Conservation (phyloP, 2,329 filamentous ascomycete genomes). For the Diaporthe aspalathi region DNA sequence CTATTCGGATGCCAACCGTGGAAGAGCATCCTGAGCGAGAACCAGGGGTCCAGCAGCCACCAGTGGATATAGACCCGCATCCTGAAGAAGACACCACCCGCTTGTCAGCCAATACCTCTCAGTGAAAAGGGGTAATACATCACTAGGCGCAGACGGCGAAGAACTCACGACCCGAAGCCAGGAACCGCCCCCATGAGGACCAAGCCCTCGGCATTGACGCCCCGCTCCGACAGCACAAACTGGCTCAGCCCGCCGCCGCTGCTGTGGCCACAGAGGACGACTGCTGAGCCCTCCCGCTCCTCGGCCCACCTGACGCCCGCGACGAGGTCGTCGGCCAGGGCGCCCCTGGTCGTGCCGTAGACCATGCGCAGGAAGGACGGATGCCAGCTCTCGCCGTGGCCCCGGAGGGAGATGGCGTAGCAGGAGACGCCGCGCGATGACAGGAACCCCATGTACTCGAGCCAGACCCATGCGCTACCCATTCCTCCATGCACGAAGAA, state of each 20-base stretch:
- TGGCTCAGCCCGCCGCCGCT: slow-evolving; percentile 63
- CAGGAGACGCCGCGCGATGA: slow-evolving; percentile 56
- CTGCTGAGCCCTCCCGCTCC: slow-evolving; percentile 47
- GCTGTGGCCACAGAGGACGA: slow-evolving; percentile 63
- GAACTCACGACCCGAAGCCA: slow-evolving; percentile 18
- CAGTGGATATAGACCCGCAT: slow-evolving; percentile 58
- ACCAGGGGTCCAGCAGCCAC: slow-evolving; percentile 60
- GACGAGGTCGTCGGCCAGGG: slow-evolving; percentile 58
- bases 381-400: slow-evolving; percentile 64
- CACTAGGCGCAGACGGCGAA: not conserved
- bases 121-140: not conserved
- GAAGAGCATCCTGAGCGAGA: slow-evolving; percentile 57
- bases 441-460: slow-evolving; percentile 63
- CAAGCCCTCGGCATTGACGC: slow-evolving; percentile 56
- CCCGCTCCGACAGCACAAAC: slow-evolving; percentile 56
- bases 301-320: slow-evolving; percentile 54
- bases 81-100: slow-evolving; percentile 52
- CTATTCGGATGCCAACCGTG: slow-evolving; percentile 63
- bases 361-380: slow-evolving; percentile 61
- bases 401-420: slow-evolving; percentile 64
- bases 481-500: slow-evolving; percentile 67
- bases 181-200: slow-evolving; percentile 59
- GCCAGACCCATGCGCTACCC: slow-evolving; percentile 64
- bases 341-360: slow-evolving; percentile 56
- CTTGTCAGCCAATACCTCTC: not conserved